Percentiles rank a stretch among this genome's conserved stretches.
Conservation (phyloP, 2,329 filamentous ascomycete species). For the Paracorniculantispora psalliotae region DNA sequence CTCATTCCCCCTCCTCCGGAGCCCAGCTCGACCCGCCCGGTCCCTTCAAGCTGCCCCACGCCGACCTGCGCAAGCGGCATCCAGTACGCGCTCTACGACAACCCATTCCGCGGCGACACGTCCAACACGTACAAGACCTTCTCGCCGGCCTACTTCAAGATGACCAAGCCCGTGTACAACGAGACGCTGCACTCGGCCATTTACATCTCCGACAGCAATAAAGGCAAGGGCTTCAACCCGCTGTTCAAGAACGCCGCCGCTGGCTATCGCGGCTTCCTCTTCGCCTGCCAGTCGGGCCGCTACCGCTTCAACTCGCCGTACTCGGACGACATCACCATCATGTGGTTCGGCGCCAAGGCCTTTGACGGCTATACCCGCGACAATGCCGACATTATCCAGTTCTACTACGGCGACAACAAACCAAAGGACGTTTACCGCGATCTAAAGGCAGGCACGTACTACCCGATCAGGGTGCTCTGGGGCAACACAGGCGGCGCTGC, state of each 20-base stretch:
- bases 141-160: slow-evolving; percentile 4
- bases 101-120: background rate
- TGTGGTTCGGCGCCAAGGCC: slow-evolving; percentile 14
- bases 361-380: slow-evolving; percentile 6
- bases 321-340: slow-evolving; percentile 15
- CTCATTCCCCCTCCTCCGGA: background rate
- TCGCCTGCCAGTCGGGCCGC: slow-evolving; percentile 12
- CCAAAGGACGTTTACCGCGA: background rate
- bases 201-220: background rate
- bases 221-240: slow-evolving; percentile 1
- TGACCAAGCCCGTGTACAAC: background rate
- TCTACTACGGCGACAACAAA: slow-evolving; percentile 12
- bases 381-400: slow-evolving; percentile 14
- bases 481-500: slow-evolving; percentile 12
- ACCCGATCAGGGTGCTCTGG: slow-evolving; percentile 15
- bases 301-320: slow-evolving; percentile 14
- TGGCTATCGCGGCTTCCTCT: slow-evolving; percentile 14
- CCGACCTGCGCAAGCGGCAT: slow-evolving; percentile 5
- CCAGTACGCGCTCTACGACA: slow-evolving; percentile 4
- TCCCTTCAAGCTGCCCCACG: slow-evolving; percentile 5
- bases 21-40: background rate
- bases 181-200: slow-evolving; percentile 3
- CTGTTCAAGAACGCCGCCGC: slow-evolving; percentile 10
- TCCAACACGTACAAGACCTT: slow-evolving; percentile 8
- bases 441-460: slow-evolving; percentile 13